These are phyloP conservation scores for Coemansia reversa DNA, from an alignment of 192 early-diverging fungal genomes.

Conservation along the genomic window DNA sequence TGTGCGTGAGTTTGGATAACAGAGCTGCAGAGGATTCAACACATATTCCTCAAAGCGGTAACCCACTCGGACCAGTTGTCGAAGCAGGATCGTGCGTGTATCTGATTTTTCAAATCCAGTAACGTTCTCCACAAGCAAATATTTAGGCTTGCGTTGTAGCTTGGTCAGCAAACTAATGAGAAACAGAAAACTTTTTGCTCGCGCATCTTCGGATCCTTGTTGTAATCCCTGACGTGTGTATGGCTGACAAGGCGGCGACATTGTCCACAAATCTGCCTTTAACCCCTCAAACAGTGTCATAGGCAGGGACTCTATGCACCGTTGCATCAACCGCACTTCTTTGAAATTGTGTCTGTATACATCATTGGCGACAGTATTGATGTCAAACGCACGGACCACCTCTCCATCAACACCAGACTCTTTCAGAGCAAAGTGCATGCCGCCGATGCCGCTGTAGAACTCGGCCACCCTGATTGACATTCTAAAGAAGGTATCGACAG, in stretches of 20 bases:
- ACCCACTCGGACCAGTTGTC: conserved; percentile 54
- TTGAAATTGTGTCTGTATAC: conserved; percentile 70
- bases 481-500: not conserved
- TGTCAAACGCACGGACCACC: conserved; percentile 90
- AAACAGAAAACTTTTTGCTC: conserved; percentile 74
- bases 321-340: conserved; percentile 43
- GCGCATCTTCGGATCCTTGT: conserved; percentile 67
- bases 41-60: conserved; percentile 73
- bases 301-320: conserved; percentile 64
- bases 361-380: conserved; percentile 87
- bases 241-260: conserved; percentile 85
- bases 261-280: conserved; percentile 70
- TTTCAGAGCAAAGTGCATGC: conserved; percentile 76
- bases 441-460: conserved; percentile 59
- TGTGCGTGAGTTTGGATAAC: conserved; percentile 76
- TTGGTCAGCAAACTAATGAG: conserved; percentile 64
- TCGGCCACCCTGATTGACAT: conserved; percentile 48
- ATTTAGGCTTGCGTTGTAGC: conserved; percentile 58
- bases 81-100: conserved; percentile 60
- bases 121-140: conserved; percentile 78
- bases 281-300: conserved; percentile 61
- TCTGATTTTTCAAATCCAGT: conserved; percentile 74
- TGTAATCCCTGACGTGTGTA: conserved; percentile 73
- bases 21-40: conserved; percentile 71
- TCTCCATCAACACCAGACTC: conserved; percentile 58